Base-by-base conservation (phyloP, 441 rosid species). In the Macaranga tanarius region DNA sequence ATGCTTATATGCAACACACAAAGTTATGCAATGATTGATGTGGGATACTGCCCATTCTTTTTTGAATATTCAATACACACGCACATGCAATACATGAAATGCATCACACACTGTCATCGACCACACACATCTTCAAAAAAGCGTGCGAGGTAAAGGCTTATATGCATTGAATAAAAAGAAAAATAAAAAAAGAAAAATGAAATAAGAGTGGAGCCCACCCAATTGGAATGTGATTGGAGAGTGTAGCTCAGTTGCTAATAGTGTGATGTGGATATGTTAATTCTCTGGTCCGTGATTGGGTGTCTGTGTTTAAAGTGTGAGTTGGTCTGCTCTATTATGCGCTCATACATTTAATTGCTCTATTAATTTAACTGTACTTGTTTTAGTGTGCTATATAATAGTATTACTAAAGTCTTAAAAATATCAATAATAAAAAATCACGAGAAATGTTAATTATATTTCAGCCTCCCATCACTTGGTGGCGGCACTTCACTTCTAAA, bases 211-310 rank as follows among this genome's bases (percentile, higher is more conserved):
- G 34, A 34, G 80, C 34, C 55, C 80, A 76, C 69, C 56, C 2
- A 1, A 17, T 65, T 73, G 71, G 80, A 5, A 2, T 57, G 23
- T 67, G 73, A 69, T 77, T 80, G 79, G 84, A 25, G 6, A 3
- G 82, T 79, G 80, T 1, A 0, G 0, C 2, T 2, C 79, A 77
- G 65, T 68, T 73, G 70, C 78, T 26, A 4, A 3, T 3, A 11
- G 10, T n/a, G 34, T 65, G 76, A 79, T 60, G 83, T 71, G 77
- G 79, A 56, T 42, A 70, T 70, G 56, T 72, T 54, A 77, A 79
- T 79, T 74, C 38, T 71, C 75, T 23, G 65, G 71, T 70, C 80
- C 74, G 76, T 75, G 75, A 83, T 79, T 83, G 71, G 84, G 73
- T 74, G 82, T 78, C 82, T 67, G 76, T 74, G 78, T 71, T 51